phyloP scores from a whole-genome alignment of 306 rosid species.

The Psophocarpus tetragonolobus region DNA sequence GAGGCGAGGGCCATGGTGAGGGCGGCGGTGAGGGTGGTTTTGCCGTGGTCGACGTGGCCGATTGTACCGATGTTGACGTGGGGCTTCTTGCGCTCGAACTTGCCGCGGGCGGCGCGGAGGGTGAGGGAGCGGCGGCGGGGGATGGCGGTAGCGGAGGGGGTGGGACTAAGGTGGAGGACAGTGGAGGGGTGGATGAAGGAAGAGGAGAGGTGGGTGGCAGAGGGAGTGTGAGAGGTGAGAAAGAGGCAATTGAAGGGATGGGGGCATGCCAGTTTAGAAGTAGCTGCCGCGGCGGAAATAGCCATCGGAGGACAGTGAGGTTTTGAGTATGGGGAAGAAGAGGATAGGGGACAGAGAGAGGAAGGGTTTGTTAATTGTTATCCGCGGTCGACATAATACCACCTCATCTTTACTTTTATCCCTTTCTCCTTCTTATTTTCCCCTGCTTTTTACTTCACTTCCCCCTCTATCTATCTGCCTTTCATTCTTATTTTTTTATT shows the following conservation, averaged over 20 bases:
- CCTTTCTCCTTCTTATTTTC: not conserved
- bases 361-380: not conserved
- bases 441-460: no score
- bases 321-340: not conserved
- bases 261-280: slow-evolving; percentile 49
- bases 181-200: slow-evolving; percentile 67
- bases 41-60: slow-evolving; percentile 94
- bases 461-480: no score
- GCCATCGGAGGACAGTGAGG: slow-evolving; percentile 46
- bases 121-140: slow-evolving; percentile 51
- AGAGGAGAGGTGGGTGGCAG: slow-evolving; percentile 55
- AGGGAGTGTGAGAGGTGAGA: not conserved
- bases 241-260: slow-evolving; percentile 10
- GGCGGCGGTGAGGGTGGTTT: slow-evolving; percentile 89
- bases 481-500: no score
- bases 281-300: slow-evolving; percentile 46
- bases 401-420: not conserved
- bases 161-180: slow-evolving; percentile 37
- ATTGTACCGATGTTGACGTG: slow-evolving; percentile 88
- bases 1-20: slow-evolving; percentile 86
- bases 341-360: not conserved
- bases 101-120: slow-evolving; percentile 77
- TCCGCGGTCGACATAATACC: not conserved
- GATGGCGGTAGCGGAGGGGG: slow-evolving; percentile 28
- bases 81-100: slow-evolving; percentile 89